A percentile compares a stretch with the other conserved stretches of the same genome.
These are phyloP conservation scores for Evernia prunastri DNA, from an alignment of 495 filamentous ascomycete genomes.

Conservation along the genomic window DNA sequence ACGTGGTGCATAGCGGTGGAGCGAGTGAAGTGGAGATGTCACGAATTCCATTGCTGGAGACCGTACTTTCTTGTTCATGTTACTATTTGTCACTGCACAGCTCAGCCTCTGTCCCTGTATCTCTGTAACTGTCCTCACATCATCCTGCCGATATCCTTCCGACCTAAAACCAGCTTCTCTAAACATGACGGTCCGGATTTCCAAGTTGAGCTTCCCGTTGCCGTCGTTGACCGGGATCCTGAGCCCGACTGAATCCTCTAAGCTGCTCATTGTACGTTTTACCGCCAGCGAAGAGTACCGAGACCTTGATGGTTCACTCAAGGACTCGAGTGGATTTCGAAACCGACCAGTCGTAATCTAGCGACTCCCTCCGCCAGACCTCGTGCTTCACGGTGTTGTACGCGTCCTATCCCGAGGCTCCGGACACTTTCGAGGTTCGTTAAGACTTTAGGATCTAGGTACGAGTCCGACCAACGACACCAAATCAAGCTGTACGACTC, in stretches of 20 bases:
- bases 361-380: background rate
- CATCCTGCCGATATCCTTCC: background rate
- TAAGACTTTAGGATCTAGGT: background rate
- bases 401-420: background rate
- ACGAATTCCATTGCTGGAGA: no score
- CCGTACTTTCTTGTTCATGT: no score
- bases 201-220: background rate
- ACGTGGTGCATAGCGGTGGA: no score
- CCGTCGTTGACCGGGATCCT: background rate
- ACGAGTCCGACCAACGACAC: background rate
- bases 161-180: background rate
- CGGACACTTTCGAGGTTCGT: background rate
- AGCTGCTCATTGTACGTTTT: background rate
- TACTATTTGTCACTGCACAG: no score
- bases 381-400: background rate
- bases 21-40: no score
- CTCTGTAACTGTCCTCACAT: no score
- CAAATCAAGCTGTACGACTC: slow-evolving; percentile 1
- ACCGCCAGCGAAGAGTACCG: background rate
- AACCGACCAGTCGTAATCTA: background rate
- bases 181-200: background rate
- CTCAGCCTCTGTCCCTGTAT: no score
- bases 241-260: background rate
- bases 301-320: background rate
- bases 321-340: background rate